phyloP scores from a whole-genome alignment of 768 basidiomycete genomes.

The Termitomyces sp. region DNA sequence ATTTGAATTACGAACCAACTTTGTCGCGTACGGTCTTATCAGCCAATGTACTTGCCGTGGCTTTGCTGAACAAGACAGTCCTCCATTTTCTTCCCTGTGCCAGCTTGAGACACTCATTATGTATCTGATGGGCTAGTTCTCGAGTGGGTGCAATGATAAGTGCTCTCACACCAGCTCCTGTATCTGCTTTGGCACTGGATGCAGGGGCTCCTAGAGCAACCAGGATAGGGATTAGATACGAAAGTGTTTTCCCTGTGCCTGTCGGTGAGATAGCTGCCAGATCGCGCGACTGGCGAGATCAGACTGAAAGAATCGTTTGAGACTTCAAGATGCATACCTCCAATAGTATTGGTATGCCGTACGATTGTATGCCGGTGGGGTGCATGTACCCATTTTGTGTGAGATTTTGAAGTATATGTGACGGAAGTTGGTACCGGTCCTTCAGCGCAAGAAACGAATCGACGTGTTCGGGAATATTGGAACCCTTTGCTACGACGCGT shows the following conservation, averaged over 20 bases:
- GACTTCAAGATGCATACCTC: constrained; percentile 45
- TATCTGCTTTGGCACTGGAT: constrained; percentile 38
- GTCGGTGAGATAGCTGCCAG: constrained; percentile 95
- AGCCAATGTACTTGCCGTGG: constrained; percentile 79
- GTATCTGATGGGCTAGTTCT: constrained; percentile 94
- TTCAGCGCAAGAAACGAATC: constrained; percentile 57
- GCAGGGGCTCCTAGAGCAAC: constrained; percentile 52
- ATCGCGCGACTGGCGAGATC: constrained; percentile 60
- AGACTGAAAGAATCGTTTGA: neutral
- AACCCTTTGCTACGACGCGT: constrained; percentile 73
- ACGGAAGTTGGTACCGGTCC: constrained; percentile 54
- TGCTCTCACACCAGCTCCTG: constrained; percentile 64
- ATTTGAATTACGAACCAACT: constrained; percentile 51
- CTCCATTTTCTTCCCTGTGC: constrained; percentile 83
- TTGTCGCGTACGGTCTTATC: constrained; percentile 70
- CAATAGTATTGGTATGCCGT: constrained; percentile 76
- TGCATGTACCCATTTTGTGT: constrained; percentile 50
- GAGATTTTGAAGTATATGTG: constrained; percentile 65
- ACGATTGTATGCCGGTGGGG: constrained; percentile 81
- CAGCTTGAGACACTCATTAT: constrained; percentile 84
- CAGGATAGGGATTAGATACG: constrained; percentile 86
- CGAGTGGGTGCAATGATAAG: constrained; percentile 88
- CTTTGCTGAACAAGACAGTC: constrained; percentile 81
- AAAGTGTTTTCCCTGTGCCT: constrained; percentile 94
- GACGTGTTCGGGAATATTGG: constrained; percentile 56